Evolutionary conservation across 2,329 filamentous ascomycete genomes (phyloP).

Genomic region (Aspergillus ruber): DNA sequence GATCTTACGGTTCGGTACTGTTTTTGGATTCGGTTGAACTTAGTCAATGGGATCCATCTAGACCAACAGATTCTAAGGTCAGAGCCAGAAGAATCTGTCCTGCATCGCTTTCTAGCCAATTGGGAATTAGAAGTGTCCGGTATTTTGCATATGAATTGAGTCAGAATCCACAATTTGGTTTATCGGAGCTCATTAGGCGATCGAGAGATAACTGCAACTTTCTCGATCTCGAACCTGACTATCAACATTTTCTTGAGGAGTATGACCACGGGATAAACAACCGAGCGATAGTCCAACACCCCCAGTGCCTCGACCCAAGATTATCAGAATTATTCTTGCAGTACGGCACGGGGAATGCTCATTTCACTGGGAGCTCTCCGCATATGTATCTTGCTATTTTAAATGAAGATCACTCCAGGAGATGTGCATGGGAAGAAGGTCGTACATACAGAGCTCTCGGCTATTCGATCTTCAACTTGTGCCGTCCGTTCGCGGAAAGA

Average conservation of each 20-base stretch:
- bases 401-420: constrained; percentile 50
- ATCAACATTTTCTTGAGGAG: constrained; percentile 29
- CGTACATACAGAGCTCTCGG: constrained; percentile 46
- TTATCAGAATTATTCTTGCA: constrained; percentile 48
- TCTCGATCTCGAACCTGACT: constrained; percentile 14
- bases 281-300: not conserved
- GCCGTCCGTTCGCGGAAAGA: constrained; percentile 18
- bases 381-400: constrained; percentile 61
- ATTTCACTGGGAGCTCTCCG: constrained; percentile 14
- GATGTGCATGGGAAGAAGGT: constrained; percentile 54
- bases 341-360: constrained; percentile 21
- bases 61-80: constrained; percentile 16
- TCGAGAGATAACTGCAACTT: constrained; percentile 17
- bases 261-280: constrained; percentile 20
- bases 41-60: constrained; percentile 6
- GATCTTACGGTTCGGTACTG: constrained; percentile 53
- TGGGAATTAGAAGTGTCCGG: constrained; percentile 29
- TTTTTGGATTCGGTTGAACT: constrained; percentile 61
- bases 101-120: constrained; percentile 21
- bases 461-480: constrained; percentile 47
- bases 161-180: constrained; percentile 19
- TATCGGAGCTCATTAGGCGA: constrained; percentile 26
- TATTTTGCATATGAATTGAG: constrained; percentile 37
- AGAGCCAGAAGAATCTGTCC: constrained; percentile 34
- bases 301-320: constrained; percentile 41